Evolutionary conservation across 2,329 filamentous ascomycete genomes (phyloP).

Genomic region (Paracoccidioides lutzii): DNA sequence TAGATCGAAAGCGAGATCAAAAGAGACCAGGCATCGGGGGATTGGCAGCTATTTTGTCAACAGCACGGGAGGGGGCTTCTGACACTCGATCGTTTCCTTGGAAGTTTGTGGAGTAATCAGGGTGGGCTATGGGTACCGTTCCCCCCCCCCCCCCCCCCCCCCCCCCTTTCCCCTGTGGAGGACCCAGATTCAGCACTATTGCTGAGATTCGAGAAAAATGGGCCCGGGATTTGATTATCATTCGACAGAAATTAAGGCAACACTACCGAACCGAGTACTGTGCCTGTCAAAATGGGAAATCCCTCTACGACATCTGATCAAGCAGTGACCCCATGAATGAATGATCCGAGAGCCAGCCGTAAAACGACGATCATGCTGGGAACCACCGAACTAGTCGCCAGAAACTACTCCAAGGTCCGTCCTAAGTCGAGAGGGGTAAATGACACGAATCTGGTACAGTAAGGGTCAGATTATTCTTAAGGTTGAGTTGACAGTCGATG

Average conservation of each 20-base stretch:
- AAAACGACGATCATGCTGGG: slow-evolving; percentile 4
- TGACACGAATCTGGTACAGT: slow-evolving; percentile 7
- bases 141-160: background rate
- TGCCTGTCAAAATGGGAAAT: slow-evolving; percentile 3
- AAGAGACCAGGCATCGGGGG: background rate
- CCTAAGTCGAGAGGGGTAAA: slow-evolving; percentile 9
- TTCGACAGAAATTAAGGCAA: slow-evolving; percentile 4
- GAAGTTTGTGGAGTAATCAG: background rate
- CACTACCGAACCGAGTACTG: background rate
- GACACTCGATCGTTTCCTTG: background rate
- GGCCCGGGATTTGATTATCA: background rate
- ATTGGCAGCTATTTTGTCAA: slow-evolving; percentile 1
- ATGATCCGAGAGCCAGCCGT: slow-evolving; percentile 1
- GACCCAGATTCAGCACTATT: background rate
- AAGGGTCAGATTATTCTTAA: slow-evolving; percentile 10
- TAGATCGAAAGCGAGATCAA: background rate
- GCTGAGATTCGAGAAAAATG: slow-evolving; percentile 1
- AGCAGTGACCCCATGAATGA: background rate
- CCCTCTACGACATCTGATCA: slow-evolving; percentile 3
- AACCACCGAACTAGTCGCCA: background rate
- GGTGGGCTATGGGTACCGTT: background rate
- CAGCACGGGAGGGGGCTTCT: background rate
- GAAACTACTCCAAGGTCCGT: slow-evolving; percentile 11
- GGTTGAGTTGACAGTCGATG: slow-evolving; percentile 19
- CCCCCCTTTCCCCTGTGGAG: background rate